Base-by-base conservation (phyloP, 345 rosid genomes). In the Erysimum cheiranthoides region DNA sequence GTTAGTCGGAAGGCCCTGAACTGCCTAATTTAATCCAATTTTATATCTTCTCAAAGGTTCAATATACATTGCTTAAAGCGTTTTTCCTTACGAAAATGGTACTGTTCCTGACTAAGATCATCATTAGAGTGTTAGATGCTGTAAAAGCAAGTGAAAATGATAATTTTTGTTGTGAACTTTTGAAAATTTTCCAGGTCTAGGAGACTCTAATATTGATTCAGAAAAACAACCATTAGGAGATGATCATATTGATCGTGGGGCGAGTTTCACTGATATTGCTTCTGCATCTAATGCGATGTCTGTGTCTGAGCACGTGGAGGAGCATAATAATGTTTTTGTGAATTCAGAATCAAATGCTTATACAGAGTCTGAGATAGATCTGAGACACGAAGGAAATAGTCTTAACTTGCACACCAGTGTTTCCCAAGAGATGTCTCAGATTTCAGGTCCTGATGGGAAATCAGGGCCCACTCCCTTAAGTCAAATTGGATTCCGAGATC, bases 401-500 rank as follows among this genome's bases (percentile, higher is more conserved):
- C 39, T 42, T 43, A 78, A 81, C 68, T 32, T 84, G 66, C 62
- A 42, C 57, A 34, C 62, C 25, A 66, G 73, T 74, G 60, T 38
- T 67, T 73, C 85, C 27, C 86, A 82, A 74, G 93, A 94, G 81
- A 56, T 82, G 71, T 94, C 97, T 57, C 97, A 94, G 85, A 85
- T 94, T 77, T 94, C 97, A 4, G 97, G 96, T 32, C 97, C 99
- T 79, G 88, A 79, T 67, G 86, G 81, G 66, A 85, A 86, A 80
- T 83, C 97, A 57, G 82, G 84, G 66, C 84, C 87, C 40, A 94
- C 97, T 76, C 97, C 98, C 59, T 86, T 89, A 70, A 94, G 99
- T 80, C 97, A 94, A 87, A 86, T 84, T 64, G 98, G 98, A 57
- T 94, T 90, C 73, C 89, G 89, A 76, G 98, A 94, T 88, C 95